These are phyloP conservation scores for Filobasidium floriforme DNA, from an alignment of 768 basidiomycete genomes.

Conservation along the genomic window DNA sequence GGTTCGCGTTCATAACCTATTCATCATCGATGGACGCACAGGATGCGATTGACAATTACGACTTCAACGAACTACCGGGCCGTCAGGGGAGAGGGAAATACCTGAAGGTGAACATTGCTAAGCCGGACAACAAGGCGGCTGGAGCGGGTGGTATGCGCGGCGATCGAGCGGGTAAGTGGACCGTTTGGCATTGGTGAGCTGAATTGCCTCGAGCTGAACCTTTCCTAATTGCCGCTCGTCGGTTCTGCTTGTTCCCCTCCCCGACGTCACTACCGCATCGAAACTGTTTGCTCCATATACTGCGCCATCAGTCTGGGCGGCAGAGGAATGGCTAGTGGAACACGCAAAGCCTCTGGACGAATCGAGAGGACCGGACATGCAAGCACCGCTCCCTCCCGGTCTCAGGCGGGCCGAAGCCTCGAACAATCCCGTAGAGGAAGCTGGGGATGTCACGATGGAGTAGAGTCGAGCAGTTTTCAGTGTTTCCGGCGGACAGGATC, in stretches of 20 bases:
- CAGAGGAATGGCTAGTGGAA: conserved; percentile 83
- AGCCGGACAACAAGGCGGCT: conserved; percentile 60
- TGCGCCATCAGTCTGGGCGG: conserved; percentile 73
- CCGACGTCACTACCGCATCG: no score
- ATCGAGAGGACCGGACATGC: conserved; percentile 49
- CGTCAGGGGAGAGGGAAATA: conserved; percentile 61
- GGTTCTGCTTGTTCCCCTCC: no score
- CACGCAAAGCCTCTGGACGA: conserved; percentile 69
- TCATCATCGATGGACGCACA: conserved; percentile 72
- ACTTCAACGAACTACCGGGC: conserved; percentile 77
- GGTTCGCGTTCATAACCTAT: conserved; percentile 89
- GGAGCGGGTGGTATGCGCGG: conserved; percentile 39
- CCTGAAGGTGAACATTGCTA: conserved; percentile 59
- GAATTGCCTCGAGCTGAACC: not conserved
- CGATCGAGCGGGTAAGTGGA: conserved; percentile 40
- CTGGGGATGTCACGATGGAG: conserved; percentile 1
- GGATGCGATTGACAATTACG: conserved; percentile 98
- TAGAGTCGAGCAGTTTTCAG: not conserved
- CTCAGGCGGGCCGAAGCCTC: not conserved
- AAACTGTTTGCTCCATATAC: not conserved
- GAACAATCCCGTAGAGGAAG: not conserved
- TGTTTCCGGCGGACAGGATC: no score
- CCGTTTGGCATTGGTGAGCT: not conserved
- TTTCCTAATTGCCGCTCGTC: not conserved
- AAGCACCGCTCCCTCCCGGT: conserved; percentile 16